Evolutionary conservation across 805 yeast species (phyloP), one percentile per base, ranked within the genome.

Genomic region (Candida manassasensis): DNA sequence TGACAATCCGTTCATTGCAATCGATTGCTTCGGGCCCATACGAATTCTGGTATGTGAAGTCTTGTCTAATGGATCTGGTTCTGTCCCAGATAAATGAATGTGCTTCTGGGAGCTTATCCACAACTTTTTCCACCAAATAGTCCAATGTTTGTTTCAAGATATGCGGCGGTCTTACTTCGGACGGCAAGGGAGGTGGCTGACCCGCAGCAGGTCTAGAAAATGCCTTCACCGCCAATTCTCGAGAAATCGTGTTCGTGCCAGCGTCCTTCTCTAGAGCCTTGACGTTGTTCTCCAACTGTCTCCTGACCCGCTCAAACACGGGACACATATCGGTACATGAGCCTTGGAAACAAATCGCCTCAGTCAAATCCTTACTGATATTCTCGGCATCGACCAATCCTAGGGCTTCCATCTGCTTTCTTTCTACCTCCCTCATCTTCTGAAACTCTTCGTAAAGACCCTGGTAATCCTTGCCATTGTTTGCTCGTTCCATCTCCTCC

Each of bases 181-280:
- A 87, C 0, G 98, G 99, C 39, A 93, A 64, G 3, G 97, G 95
- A 2, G 97, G 97, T 1, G 96, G 95, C 48, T 93, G 96, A 5
- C 97, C 98, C 0, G 97, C 97, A 12, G 95, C 96, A 0, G 99
- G 97, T 48, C 99, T 70, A 15, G 95, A 84, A 53, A 93, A 93
- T 2, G 96, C 94, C 59, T 93, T 93, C 5, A 93, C 75, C 0
- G 97, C 96, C 29, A 68, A 63, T 0, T 51, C 50, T 19, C 74
- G 55, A 0, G 85, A 70, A 4, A 87, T 81, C 42, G 63, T 71
- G 3, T 77, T 68, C 0, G 63, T 62, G 1, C 40, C 40, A 2
- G 79, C 75, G 41, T 82, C 87, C 43, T 70, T 80, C 59, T 93
- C 98, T 47, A 81, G 70, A 7, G 73, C 67, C 38, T 84, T 81